Evolutionary conservation across 176 grass and related monocot genomes (phyloP), one percentile per base, ranked within the genome.

Genomic region (Thalia dealbata): DNA sequence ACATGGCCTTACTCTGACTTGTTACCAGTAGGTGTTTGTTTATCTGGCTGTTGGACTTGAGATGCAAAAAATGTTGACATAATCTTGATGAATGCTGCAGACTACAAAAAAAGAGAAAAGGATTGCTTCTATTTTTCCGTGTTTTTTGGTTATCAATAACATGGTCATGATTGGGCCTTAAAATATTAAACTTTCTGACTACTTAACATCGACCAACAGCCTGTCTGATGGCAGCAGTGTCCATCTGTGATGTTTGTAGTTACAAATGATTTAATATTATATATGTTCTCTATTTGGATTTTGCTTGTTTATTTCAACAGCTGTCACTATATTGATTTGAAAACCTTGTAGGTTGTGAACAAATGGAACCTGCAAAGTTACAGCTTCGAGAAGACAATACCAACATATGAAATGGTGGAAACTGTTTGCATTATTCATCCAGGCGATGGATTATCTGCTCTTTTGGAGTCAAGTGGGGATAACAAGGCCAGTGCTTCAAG

Each of bases 401-500:
- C 85, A 1, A 80, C 84, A 35, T 92, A 90, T 86, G 93, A 96
- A 80, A 92, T 96, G 87, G 80, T 97, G 70, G 93, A 96, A 90
- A 76, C 78, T 77, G 81, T 92, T 82, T 90, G 80, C 52, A 78
- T 90, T 44, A 86, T 97, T 82, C 80, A 77, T 83, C 63, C 79
- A 59, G 78, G 62, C 69, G 86, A 67, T 80, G 71, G 50, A 22
- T 61, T 97, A 4, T 82, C 77, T 61, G 43, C 92, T 81, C 78
- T 61, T 88, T 84, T 92, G 74, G 76, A 73, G 15, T 10, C 75
- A 58, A 54, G 56, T 22, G n/a, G 14, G 55, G 86, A 72, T 75
- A 84, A 62, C 72, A 81, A 78, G 56, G 3, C 43, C 41, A 62
- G 73, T 63, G 29, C 23, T 58, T 70, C 77, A 32, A n/a, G 4